A percentile compares a stretch with the other conserved stretches of the same genome.
Evolutionary conservation across 768 basidiomycete species (phyloP).

Genomic region (Hericium coralloides): DNA sequence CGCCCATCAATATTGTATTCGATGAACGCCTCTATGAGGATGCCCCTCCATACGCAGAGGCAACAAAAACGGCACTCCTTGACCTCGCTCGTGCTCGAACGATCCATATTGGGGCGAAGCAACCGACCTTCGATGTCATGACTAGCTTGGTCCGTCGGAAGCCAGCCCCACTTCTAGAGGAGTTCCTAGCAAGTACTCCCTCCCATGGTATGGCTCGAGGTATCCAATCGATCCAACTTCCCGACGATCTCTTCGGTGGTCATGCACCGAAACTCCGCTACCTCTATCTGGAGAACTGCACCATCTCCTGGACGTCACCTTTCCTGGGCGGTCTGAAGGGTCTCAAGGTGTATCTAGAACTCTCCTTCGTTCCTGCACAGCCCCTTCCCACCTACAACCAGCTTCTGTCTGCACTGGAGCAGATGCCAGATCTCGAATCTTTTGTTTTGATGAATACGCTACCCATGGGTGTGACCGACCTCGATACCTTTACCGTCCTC

Average conservation of each 20-base stretch:
- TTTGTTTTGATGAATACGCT: not conserved
- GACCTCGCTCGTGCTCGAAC: not conserved
- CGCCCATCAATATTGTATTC: not conserved
- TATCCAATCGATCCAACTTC: not conserved
- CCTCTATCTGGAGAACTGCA: not conserved
- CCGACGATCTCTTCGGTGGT: not conserved
- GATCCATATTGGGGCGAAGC: not conserved
- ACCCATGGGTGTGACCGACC: no score
- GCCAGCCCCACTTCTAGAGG: not conserved
- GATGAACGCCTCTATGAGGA: not conserved
- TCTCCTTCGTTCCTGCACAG: not conserved
- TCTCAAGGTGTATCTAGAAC: not conserved
- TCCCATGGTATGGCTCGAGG: not conserved
- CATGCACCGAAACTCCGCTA: not conserved
- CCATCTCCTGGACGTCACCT: not conserved
- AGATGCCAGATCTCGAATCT: not conserved
- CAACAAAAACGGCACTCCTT: not conserved
- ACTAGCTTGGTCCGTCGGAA: not conserved
- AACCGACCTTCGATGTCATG: not conserved
- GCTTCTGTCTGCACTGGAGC: not conserved
- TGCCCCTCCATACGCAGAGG: not conserved
- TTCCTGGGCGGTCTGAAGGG: not conserved
- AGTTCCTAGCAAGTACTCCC: not conserved
- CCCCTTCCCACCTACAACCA: not conserved
- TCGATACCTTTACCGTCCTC: not conserved